Base-by-base conservation (phyloP, 441 rosid genomes). In the Jatropha podagrica region DNA sequence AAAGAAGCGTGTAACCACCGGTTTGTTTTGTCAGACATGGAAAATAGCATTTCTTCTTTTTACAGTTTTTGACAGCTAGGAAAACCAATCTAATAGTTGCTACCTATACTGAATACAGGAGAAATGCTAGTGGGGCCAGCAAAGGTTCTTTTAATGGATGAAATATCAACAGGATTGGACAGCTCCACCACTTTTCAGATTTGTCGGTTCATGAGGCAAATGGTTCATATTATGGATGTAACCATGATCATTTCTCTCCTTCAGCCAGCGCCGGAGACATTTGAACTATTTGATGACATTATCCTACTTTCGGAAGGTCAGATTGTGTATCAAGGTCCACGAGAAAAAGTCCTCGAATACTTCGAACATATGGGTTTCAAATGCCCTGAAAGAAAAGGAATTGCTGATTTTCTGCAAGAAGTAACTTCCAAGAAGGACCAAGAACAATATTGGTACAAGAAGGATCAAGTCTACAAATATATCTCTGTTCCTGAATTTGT, bases 51-150 rank as follows among this genome's bases (percentile, higher is more conserved):
- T 63, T 9, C 4, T 38, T 27, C 27, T 8, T 41, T 41, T 74
- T 23, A 17, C 4, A 38, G 20, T 17, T 32, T 64, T 54, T 64
- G 54, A 20, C 12, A 52, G 51, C 60, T 40, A 23, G 23, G 2
- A 46, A 7, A 54, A 54, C 49, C 15, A 37, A 26, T 48, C 71
- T 75, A 63, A 75, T 81, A 52, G 61, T 59, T 81, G 54, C 41
- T 46, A 23, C 80, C 58, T 40, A 37, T 64, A 72, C 37, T 78
- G 81, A 71, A 46, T 82, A 77, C 88, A 89, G 98, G 97, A 63
- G 98, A 95, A 80, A 92, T 95, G 98, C 76, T 95, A 83, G 97
- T 90, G 3, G 98, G 97, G 74, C 94, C 97, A 0, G 97, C 98
- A 0, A 92, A 86, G 74, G 97, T 88, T 37, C 84, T 89, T 62